These are phyloP conservation scores for Mallotus japonicus DNA, from an alignment of 441 rosid species.

Conservation along the genomic window DNA sequence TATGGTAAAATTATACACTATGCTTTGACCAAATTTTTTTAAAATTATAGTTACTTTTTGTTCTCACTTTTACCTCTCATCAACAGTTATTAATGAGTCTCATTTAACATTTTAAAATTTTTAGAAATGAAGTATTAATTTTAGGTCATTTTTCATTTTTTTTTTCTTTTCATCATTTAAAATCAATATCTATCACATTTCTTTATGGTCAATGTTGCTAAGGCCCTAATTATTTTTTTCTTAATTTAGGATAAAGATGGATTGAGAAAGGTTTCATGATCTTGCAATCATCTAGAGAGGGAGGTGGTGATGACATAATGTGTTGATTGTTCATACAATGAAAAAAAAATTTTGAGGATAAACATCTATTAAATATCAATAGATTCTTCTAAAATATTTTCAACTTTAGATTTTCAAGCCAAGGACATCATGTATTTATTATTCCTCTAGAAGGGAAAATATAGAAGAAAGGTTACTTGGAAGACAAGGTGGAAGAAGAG, in stretches of 20 bases:
- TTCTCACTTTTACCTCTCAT: too few relatives aligned
- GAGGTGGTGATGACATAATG: background rate
- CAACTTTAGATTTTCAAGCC: too few relatives aligned
- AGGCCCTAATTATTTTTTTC: background rate
- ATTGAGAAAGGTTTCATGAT: background rate
- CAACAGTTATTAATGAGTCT: too few relatives aligned
- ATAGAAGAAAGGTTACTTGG: constrained; percentile 4
- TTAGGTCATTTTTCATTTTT: too few relatives aligned
- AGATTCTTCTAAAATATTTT: background rate
- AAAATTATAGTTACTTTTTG: too few relatives aligned
- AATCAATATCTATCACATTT: background rate
- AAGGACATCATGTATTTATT: background rate
- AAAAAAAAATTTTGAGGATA: too few relatives aligned
- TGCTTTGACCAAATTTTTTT: too few relatives aligned
- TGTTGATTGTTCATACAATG: background rate
- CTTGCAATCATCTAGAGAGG: background rate
- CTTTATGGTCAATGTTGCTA: constrained; percentile 2
- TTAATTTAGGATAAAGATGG: constrained; percentile 7
- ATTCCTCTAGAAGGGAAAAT: constrained; percentile 4
- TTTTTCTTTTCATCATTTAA: too few relatives aligned
- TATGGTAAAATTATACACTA: too few relatives aligned
- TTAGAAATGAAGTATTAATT: too few relatives aligned
- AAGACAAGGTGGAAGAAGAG: background rate
- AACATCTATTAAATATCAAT: background rate
- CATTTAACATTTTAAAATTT: too few relatives aligned